Base-by-base conservation (phyloP, 352 stramenopile species). In the Phytophthora agathidicida region DNA sequence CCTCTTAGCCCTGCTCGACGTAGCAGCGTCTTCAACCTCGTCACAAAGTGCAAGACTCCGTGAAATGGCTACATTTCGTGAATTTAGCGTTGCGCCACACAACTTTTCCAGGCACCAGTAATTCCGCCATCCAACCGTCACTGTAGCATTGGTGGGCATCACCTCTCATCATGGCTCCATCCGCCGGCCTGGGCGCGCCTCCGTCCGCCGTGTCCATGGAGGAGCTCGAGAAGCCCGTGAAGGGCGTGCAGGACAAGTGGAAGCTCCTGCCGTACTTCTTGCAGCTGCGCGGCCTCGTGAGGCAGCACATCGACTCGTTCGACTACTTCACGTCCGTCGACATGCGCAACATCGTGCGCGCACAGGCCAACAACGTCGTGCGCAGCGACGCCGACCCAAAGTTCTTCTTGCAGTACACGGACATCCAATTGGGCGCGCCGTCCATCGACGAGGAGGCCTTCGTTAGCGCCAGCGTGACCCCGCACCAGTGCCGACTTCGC, bases 291-390 rank as follows among this genome's bases (percentile, higher is more conserved):
- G 91, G 91, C 0, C 79, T 98, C 46, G 90, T 98, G 24, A 97
- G 97, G 73, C 98, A 99, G 73, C 98, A 99, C 77, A 99, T 99
- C 73, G 96, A 99, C 83, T 99, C 96, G 47, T 99, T 98, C 79
- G 87, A 99, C 89, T 98, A 99, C 85, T 99, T 99, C 65, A 97
- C 99, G 16, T 94, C 94, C 61, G 89, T 98, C 1, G 97, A 99
- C 73, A 98, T 99, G 71, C 97, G 98, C 60, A 98, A 99, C 76
- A 99, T 99, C 56, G 96, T 99, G 62, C 88, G 88, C 59, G 93
- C 95, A 32, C 92, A 97, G 75, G 84, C 83, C 39, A 98, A 98
- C 68, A 86, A 91, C 62, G 88, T 93, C 54, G 88, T 98, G 28
- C 85, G 89, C 51, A 96, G 83, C 47, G 90, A 97, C 71, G 85